These are phyloP conservation scores for Quercus ilex DNA, from an alignment of 306 rosid genomes.

Conservation along the genomic window DNA sequence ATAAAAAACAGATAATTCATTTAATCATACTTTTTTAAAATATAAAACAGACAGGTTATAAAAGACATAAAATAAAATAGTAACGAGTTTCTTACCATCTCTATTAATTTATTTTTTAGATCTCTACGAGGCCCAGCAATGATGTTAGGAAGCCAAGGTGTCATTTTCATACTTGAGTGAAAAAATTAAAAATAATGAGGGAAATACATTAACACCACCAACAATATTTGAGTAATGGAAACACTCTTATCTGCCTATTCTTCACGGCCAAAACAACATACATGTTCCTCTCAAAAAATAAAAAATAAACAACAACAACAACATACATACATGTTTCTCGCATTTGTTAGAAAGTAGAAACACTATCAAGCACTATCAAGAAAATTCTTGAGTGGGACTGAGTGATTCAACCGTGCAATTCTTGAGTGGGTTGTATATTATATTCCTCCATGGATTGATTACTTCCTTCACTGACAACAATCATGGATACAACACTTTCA, in stretches of 20 bases:
- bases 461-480: too few species aligned
- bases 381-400: neutral
- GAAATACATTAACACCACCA: neutral
- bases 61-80: too few species aligned
- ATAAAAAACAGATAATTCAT: too few species aligned
- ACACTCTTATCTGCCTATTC: neutral
- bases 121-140: neutral
- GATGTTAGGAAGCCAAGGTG: neutral
- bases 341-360: too few species aligned
- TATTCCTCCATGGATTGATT: neutral
- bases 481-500: too few species aligned
- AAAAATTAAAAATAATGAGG: neutral
- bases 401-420: neutral
- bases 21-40: too few species aligned
- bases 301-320: too few species aligned
- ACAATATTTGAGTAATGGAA: constrained; percentile 29
- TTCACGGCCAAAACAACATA: constrained; percentile 1
- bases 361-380: neutral
- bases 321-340: neutral
- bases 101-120: neutral
- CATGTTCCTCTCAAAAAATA: neutral
- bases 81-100: too few species aligned
- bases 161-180: neutral
- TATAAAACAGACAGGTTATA: too few species aligned
- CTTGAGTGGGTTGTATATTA: neutral